Evolutionary conservation across 768 basidiomycete species (phyloP), one percentile per base, ranked within the genome.

Genomic region (Phaeotremella skinneri): DNA sequence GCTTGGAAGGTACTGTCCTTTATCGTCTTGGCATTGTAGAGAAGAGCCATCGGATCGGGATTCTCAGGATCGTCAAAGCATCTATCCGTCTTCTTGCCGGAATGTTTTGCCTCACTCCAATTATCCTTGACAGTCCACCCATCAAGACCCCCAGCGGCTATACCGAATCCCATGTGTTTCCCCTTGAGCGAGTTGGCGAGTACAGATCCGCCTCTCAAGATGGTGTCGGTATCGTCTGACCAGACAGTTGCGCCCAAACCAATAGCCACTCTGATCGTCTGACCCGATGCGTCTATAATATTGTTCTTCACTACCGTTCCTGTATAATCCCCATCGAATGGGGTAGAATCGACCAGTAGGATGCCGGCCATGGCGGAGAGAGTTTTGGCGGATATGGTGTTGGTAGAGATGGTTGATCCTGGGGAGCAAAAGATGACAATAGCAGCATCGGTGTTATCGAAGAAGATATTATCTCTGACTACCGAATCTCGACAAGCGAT

Each of bases 371-470:
- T 78, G 0, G 76, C 66, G 13, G 77, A 74, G 1, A 61, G 51
- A 2, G 63, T 61, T 2, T 72, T 61, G 2, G 80, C 66, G 21
- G 68, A 66, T 59, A 81, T 76, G 4, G 68, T 71, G 67, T 81
- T 81, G 56, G 68, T 59, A 11, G 72, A 49, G 43, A 80, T 68
- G 31, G 70, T 41, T 1, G 79, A 76, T 1, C 78, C 79, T 0
- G 80, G 80, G 2, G 79, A 78, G 52, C 80, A 78, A 60, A 78
- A 81, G 34, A 79, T 55, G 23, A 78, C 70, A 20, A 78, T 66
- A 16, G 75, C 66, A 2, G 78, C 77, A 48, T 79, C 79, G 0
- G 80, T 80, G 5, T 78, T 79, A 52, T 81, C 80, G 53, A 73
- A 57, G 42, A 81, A 78, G 5, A 68, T 74, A 51, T 72, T 74